Evolutionary conservation across 2,329 filamentous ascomycete genomes (phyloP).

Genomic region (Achaetomium macrosporum): DNA sequence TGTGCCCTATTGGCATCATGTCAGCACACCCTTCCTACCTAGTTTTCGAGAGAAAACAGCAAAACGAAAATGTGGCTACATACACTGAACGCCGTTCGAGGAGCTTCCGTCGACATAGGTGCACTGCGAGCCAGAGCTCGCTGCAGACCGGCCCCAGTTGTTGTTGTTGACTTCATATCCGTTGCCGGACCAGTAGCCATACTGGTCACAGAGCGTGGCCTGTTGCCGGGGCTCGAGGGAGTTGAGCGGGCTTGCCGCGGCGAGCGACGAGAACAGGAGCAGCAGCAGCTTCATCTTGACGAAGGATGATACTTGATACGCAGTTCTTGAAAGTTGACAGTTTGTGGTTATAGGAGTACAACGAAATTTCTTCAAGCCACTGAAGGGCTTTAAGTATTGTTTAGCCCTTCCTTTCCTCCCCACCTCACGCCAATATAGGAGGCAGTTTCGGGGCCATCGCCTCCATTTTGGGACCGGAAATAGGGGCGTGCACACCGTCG

Average conservation of each 20-base stretch:
- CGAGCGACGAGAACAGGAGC: neutral
- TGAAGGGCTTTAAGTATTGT: too few relatives aligned
- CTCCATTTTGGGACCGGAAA: too few relatives aligned
- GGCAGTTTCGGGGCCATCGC: too few relatives aligned
- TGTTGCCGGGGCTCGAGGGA: neutral
- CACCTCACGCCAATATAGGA: too few relatives aligned
- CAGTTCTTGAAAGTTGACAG: neutral
- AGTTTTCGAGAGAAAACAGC: too few relatives aligned
- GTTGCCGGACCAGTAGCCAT: conserved; percentile 28
- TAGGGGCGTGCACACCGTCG: too few relatives aligned
- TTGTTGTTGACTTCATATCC: conserved; percentile 37
- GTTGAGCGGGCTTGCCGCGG: neutral
- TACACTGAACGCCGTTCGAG: conserved; percentile 33
- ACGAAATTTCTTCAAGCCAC: neutral
- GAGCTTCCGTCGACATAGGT: conserved; percentile 33
- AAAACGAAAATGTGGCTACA: too few relatives aligned
- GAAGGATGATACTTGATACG: neutral
- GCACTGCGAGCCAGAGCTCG: conserved; percentile 37
- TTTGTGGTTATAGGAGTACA: neutral
- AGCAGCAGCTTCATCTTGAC: neutral
- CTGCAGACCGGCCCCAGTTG: conserved; percentile 36
- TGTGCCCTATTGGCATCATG: conserved; percentile 22
- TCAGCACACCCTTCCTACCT: too few relatives aligned
- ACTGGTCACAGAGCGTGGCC: conserved; percentile 27
- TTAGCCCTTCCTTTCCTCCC: too few relatives aligned